phyloP scores from a whole-genome alignment of 2,329 filamentous ascomycete genomes.

The Apiospora arundinis region DNA sequence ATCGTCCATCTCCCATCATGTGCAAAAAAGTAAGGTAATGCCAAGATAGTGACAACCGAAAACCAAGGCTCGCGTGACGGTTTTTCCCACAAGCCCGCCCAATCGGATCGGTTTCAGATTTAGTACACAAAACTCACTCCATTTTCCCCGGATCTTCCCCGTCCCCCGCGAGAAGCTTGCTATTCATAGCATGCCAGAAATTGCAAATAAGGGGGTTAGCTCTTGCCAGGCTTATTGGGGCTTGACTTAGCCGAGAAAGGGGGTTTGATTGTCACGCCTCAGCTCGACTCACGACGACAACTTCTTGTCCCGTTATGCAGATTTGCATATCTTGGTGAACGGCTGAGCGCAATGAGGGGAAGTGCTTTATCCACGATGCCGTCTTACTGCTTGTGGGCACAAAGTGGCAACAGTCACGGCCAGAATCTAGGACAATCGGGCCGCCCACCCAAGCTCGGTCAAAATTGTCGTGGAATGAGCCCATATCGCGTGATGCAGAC shows the following conservation, averaged over 20 bases:
- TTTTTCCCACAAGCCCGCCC: background rate
- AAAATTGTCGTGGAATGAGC: background rate
- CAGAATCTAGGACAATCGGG: constrained; percentile 14
- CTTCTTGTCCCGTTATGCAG: background rate
- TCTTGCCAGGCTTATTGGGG: background rate
- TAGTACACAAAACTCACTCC: constrained; percentile 9
- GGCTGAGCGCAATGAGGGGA: background rate
- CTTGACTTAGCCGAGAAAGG: background rate
- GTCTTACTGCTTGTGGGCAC: constrained; percentile 9
- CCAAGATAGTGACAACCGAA: background rate
- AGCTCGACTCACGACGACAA: background rate
- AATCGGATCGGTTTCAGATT: constrained; percentile 16
- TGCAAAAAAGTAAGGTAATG: background rate
- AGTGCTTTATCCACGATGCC: constrained; percentile 1
- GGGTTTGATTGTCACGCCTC: background rate
- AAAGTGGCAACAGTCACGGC: background rate
- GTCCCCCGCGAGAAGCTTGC: background rate
- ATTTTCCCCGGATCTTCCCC: constrained; percentile 14
- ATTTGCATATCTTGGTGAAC: background rate
- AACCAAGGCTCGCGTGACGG: constrained; percentile 4
- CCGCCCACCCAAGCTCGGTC: constrained; percentile 8
- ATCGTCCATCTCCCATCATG: background rate
- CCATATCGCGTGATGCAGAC: constrained; percentile 12
- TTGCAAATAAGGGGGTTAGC: background rate
- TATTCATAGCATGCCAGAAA: constrained; percentile 9